Evolutionary conservation across 1,139 yeast genomes (phyloP), one percentile per base, ranked within the genome.

Genomic region (Trichomonascaceae sp.): DNA sequence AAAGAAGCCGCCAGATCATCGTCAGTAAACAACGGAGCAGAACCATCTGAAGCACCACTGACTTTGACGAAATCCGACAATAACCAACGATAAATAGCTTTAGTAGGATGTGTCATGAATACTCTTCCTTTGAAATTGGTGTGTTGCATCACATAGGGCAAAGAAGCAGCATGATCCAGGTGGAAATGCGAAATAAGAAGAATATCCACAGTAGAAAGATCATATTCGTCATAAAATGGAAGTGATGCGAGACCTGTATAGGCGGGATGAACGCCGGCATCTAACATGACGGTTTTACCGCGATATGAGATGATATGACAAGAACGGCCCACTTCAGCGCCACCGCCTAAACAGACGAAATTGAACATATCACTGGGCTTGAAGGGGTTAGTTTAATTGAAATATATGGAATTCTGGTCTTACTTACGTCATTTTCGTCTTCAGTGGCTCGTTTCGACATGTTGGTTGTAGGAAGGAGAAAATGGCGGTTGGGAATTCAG

Each of bases 231-330:
- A 69, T 88, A 93, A 68, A 87, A 93, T 0, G 99, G 99, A 56
- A 93, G 74, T 2, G 97, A 88, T 38, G 95, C 87, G 60, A 90
- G 78, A 1, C 99, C 99, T 46, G 85, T 79, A 60, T 85, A 82
- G 0, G 96, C 99, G 0, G 99, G 99, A 71, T 93, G 99, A 49
- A 93, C 90, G 53, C 99, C 99, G 1, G 99, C 96, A 71, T 93
- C 99, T 57, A 70, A 66, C 99, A 93, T 93, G 52, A 93, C 86
- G n/a, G 95, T 93, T 67, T 93, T 93, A 58, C 96, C 96, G 67
- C 89, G 90, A 71, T 87, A 91, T 61, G 88, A 93, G 53, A 93
- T 77, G 54, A 93, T 85, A 66, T 93, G 99, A 67, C 98, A 93
- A 48, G 96, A 88, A 58, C 99, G 74, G 5, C 99, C 99, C 9